Base-by-base conservation (phyloP, 495 filamentous ascomycete species). In the Podospora pseudocomata region DNA sequence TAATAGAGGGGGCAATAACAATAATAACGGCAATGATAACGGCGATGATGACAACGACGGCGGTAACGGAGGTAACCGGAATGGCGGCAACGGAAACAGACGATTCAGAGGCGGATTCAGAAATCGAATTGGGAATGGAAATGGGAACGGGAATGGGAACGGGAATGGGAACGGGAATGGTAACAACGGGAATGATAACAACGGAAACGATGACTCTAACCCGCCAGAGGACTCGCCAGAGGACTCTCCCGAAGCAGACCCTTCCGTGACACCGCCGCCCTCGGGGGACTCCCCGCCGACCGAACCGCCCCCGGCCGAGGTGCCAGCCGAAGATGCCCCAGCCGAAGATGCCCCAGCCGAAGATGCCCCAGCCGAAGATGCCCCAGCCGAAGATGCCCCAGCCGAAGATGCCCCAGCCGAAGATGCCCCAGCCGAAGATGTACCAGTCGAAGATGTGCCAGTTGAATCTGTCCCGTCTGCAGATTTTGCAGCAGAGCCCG, bases 61-160 rank as follows among this genome's bases (percentile, higher is more conserved):
- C 26, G 54, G 66, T 49, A 32, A 34, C 44, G 64, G 67, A 54
- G 69, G 59, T n/a, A 65, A 54, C 23, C 66, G 62, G 7, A 53
- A 53, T 53, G 26, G 69, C 63, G 44, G 55, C 27, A 65, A 65
- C 57, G 64, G 28, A 4, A 72, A 70, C 66, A 63, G 56, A 26
- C 57, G 63, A 56, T 68, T 71, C 19, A 58, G 68, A 57, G 68
- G 65, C 20, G 71, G 67, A 20, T 63, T 67, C 60, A 56, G 70
- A 23, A 67, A 67, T 34, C 57, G 69, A 16, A 65, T 59, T 44
- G 54, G 65, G 18, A 67, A 67, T 44, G 68, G 67, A 9, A 67
- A 68, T 57, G 63, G 68, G n/a, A 69, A 71, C 59, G 64, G 70
- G 4, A 62, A 63, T 54, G 65, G 70, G n/a, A 68, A 67, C 54